phyloP scores from a whole-genome alignment of 164 flowering plant species.

The Paratinospora sagittata region DNA sequence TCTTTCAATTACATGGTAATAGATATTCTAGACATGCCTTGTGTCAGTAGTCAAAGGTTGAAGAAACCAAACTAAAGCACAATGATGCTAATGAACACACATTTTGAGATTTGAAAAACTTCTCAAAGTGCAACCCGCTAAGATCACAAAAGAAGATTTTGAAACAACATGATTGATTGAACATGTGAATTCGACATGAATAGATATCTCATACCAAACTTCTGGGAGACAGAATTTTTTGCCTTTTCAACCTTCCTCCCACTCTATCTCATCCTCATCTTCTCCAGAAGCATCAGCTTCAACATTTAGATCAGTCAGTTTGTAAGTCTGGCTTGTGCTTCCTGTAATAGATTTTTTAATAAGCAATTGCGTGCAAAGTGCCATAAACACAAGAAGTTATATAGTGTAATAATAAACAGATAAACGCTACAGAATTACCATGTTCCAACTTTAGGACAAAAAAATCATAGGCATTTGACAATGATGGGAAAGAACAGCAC shows the following conservation, averaged over 20 bases:
- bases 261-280: constrained; percentile 39
- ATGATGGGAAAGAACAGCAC: no score
- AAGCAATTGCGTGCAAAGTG: background rate
- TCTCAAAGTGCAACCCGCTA: background rate
- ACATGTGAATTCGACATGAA: background rate
- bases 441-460: background rate
- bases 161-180: no score
- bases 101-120: background rate
- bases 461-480: background rate
- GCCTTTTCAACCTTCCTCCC: constrained; percentile 30
- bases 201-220: background rate
- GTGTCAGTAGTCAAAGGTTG: no score
- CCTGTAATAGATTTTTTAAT: constrained; percentile 16
- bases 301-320: constrained; percentile 28
- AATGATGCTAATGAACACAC: no score
- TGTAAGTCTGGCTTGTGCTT: constrained; percentile 9
- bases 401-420: no score
- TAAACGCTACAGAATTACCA: background rate
- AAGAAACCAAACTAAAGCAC: no score
- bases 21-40: no score
- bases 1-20: no score
- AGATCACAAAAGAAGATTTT: background rate
- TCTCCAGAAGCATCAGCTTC: constrained; percentile 28
- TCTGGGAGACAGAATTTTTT: background rate
- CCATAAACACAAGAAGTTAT: background rate